phyloP scores from a whole-genome alignment of 352 stramenopile species.

The Globisporangium nodosum region DNA sequence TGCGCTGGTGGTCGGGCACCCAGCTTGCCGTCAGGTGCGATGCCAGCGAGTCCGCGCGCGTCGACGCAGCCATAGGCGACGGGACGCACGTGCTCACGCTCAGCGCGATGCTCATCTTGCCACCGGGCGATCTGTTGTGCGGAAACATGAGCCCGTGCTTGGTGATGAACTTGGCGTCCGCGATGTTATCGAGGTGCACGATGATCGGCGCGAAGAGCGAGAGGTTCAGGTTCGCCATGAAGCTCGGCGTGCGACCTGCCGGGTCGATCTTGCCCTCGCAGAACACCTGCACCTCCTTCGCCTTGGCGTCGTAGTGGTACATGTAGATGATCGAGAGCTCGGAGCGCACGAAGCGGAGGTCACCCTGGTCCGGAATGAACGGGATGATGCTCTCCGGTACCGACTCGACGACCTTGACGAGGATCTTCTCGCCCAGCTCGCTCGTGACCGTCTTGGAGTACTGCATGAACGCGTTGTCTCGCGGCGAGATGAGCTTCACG shows the following conservation, averaged over 20 bases:
- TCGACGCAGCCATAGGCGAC: constrained; percentile 19
- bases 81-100: constrained; percentile 30
- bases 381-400: constrained; percentile 47
- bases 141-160: constrained; percentile 72
- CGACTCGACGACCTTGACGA: constrained; percentile 56
- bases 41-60: background rate
- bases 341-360: constrained; percentile 50
- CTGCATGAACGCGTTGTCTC: constrained; percentile 60
- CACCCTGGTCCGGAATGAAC: constrained; percentile 11
- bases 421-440: constrained; percentile 39
- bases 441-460: constrained; percentile 45
- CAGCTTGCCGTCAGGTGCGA: constrained; percentile 36
- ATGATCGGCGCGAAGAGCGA: constrained; percentile 57
- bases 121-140: constrained; percentile 14
- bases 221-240: constrained; percentile 52
- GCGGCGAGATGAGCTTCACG: constrained; percentile 44
- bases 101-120: constrained; percentile 8
- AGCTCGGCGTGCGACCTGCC: constrained; percentile 36
- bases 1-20: constrained; percentile 55
- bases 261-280: constrained; percentile 53
- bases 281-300: constrained; percentile 63
- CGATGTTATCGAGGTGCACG: constrained; percentile 57
- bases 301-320: constrained; percentile 50
- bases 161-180: constrained; percentile 79
- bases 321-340: constrained; percentile 53